These are phyloP conservation scores for Suhomyces coccinellae DNA, from an alignment of 1,139 yeast genomes.

Conservation along the genomic window DNA sequence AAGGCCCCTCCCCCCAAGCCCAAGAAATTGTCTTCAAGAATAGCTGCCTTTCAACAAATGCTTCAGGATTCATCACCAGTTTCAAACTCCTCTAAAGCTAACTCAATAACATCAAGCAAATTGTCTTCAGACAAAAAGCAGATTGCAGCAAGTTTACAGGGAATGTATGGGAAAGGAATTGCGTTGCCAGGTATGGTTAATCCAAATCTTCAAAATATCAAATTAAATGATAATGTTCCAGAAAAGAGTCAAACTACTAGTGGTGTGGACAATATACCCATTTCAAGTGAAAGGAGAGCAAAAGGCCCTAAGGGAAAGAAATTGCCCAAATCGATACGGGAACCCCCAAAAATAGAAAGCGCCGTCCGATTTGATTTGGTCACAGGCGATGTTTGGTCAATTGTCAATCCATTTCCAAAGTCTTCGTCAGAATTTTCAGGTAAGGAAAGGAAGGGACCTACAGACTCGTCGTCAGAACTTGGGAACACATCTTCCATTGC, in stretches of 20 bases:
- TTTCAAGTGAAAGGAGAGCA: conserved; percentile 42
- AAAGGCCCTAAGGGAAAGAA: conserved; percentile 80
- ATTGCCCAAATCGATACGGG: conserved; percentile 61
- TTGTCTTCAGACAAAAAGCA: conserved; percentile 39
- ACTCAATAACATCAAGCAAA: conserved; percentile 15
- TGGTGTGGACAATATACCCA: background rate
- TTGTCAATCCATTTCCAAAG: background rate
- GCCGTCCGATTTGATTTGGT: conserved; percentile 43
- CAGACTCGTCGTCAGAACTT: too few relatives aligned
- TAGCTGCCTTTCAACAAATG: conserved; percentile 80
- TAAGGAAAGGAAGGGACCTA: too few relatives aligned
- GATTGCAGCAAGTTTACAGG: conserved; percentile 58
- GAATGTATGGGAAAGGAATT: conserved; percentile 53
- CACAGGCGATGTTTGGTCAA: conserved; percentile 1
- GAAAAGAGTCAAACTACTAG: background rate
- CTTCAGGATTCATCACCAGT: conserved; percentile 27
- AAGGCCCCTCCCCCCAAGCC: conserved; percentile 68
- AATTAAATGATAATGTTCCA: conserved; percentile 55
- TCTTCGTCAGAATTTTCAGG: background rate
- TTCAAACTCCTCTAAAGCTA: conserved; percentile 2
- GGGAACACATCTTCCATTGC: too few relatives aligned
- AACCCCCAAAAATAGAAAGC: conserved; percentile 41
- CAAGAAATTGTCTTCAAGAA: conserved; percentile 71
- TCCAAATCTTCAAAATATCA: conserved; percentile 21
- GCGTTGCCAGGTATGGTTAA: conserved; percentile 67